phyloP scores from a whole-genome alignment of 192 early-diverging fungal species.

The Entomortierella beljakovae region DNA sequence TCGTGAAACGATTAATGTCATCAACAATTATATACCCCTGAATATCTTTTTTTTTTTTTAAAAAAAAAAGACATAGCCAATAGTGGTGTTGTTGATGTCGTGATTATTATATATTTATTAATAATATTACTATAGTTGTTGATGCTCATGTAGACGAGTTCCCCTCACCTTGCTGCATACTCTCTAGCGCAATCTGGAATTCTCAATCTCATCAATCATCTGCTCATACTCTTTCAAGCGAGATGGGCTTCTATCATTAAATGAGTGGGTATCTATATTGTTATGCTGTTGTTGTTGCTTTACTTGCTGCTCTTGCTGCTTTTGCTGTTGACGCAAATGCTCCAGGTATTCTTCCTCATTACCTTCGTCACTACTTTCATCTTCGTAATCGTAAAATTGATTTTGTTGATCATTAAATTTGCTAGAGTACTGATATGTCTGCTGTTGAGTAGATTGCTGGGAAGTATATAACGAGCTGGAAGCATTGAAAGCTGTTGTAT shows the following conservation, averaged over 20 bases:
- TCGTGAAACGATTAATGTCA: no score
- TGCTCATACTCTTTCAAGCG: conserved; percentile 50
- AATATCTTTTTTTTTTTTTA: no score
- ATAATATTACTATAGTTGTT: no score
- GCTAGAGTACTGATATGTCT: conserved; percentile 1
- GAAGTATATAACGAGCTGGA: conserved; percentile 16
- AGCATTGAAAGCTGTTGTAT: neutral
- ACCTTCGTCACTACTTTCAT: conserved; percentile 16
- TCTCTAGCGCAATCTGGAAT: no score
- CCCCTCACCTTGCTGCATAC: no score
- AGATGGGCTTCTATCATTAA: conserved; percentile 40
- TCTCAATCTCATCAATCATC: conserved; percentile 54
- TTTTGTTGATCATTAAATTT: conserved; percentile 6
- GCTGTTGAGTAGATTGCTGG: conserved; percentile 11
- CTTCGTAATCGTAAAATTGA: neutral
- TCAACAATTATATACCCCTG: no score
- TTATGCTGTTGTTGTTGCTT: conserved; percentile 4
- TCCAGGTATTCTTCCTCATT: conserved; percentile 19
- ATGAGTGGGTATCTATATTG: conserved; percentile 29
- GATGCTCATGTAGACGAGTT: no score
- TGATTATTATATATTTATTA: no score
- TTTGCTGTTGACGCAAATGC: conserved; percentile 8
- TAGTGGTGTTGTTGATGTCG: no score
- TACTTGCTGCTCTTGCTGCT: conserved; percentile 9
- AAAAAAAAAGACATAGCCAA: no score